Evolutionary conservation across 2,329 filamentous ascomycete species (phyloP).

Genomic region (Fusarium sp.): DNA sequence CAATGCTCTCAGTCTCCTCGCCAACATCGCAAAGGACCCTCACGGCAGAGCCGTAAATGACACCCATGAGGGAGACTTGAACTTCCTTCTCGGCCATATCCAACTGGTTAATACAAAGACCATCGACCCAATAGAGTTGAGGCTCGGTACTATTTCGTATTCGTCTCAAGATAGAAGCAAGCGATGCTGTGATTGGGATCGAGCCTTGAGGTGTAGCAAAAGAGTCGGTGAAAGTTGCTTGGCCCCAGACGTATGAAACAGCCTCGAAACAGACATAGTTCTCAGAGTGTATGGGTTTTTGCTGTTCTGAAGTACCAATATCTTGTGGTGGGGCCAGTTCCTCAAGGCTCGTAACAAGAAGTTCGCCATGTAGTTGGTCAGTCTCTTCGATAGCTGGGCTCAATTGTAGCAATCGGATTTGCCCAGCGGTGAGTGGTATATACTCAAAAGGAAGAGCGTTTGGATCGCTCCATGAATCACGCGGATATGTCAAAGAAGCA

Average conservation of each 20-base stretch:
- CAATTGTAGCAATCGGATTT: neutral
- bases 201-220: neutral
- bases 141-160: neutral
- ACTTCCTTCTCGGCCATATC: neutral
- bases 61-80: constrained; percentile 9
- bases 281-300: neutral
- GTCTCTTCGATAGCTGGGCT: neutral
- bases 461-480: fast-evolving
- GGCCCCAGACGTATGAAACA: constrained; percentile 18
- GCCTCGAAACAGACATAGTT: constrained; percentile 3
- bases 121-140: constrained; percentile 4
- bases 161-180: constrained; percentile 4
- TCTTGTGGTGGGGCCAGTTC: neutral
- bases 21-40: constrained; percentile 7
- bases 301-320: neutral
- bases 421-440: neutral
- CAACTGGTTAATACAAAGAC: constrained; percentile 7
- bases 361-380: neutral
- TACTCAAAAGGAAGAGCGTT: neutral
- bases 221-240: neutral
- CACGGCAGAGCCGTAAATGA: constrained; percentile 9
- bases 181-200: constrained; percentile 7
- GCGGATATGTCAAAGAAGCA: fast-evolving
- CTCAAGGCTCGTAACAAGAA: neutral
- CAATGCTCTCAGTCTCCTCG: neutral